Base-by-base conservation (phyloP, 176 grass and related monocot species). In the Tillandsia fasciculata region DNA sequence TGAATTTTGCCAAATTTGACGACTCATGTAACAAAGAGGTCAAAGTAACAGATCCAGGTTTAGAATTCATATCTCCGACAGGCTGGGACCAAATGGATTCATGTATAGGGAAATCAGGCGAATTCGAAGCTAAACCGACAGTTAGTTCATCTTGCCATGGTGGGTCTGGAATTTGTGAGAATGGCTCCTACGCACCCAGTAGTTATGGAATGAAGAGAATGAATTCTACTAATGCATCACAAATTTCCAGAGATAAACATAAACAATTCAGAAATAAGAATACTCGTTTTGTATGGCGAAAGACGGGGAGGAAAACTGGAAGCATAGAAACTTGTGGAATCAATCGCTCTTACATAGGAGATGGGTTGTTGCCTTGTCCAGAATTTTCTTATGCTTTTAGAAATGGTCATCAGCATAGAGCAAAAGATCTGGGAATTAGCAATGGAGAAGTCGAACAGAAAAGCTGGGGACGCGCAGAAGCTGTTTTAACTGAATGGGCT, bases 311-410 rank as follows among this genome's bases (percentile, higher is more conserved):
- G 24, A 63, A 63, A 22, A 12, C 24, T 63, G 58, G 58, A 63
- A 63, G 58, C 24, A 10, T 24, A 26, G 20, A 63, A 10, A 11
- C 58, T 63, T 24, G 7, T 63, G 58, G 58, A 9, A 63, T 17
- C 20, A 63, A 63, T 18, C 18, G 24, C 24, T 63, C 58, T 1
- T 63, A 22, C 10, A 10, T 11, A 23, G 58, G 58, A 63, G 58
- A 26, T 23, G 58, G 58, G 18, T 63, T 63, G 58, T 63, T 63
- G 24, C 58, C 58, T 63, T 11, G 20, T 63, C 58, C 58, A 63
- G 20, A 63, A 26, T 63, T 24, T 63, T 63, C 58, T 63, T 63
- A 26, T 63, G 14, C 58, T 63, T 8, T 22, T 63, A 26, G 20
- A 24, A 24, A 26, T 26, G 58, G 18, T 63, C 24, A 11, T 63